These are phyloP conservation scores for Diaporthe batatas DNA, from an alignment of 2,329 filamentous ascomycete genomes.

Conservation along the genomic window DNA sequence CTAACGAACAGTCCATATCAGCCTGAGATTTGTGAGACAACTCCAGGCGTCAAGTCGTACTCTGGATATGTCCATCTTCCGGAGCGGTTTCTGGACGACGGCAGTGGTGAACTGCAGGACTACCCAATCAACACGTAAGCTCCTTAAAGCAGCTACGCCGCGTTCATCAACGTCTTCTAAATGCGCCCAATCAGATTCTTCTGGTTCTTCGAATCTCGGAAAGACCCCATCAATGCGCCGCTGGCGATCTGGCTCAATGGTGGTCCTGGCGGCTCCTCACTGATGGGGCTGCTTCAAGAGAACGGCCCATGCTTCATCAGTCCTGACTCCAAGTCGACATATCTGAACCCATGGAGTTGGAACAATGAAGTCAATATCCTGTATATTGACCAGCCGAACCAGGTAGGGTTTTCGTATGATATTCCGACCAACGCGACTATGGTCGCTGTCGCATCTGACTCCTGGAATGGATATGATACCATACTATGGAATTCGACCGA, in stretches of 20 bases:
- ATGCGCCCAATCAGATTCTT: conserved; percentile 24
- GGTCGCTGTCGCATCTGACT: background rate
- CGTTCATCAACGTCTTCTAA: background rate
- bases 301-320: conserved; percentile 67
- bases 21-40: conserved; percentile 39
- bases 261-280: conserved; percentile 68
- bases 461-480: background rate
- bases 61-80: conserved; percentile 39
- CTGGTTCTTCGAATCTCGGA: conserved; percentile 39
- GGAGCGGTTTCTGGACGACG: conserved; percentile 24
- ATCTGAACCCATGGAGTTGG: conserved; percentile 71
- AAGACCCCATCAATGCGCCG: conserved; percentile 45
- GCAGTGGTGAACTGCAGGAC: conserved; percentile 28
- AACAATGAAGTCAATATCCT: conserved; percentile 68
- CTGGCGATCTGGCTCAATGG: conserved; percentile 72
- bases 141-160: background rate
- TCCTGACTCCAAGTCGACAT: conserved; percentile 61
- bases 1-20: conserved; percentile 6
- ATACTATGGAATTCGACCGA: conserved; percentile 52
- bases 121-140: conserved; percentile 41
- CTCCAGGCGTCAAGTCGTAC: conserved; percentile 39
- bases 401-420: conserved; percentile 44
- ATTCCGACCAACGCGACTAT: conserved; percentile 35
- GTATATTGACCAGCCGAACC: conserved; percentile 70
- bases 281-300: conserved; percentile 66